Evolutionary conservation across 257 asterid genomes (phyloP), one percentile per base, ranked within the genome.

Genomic region (Capsicum chinense): DNA sequence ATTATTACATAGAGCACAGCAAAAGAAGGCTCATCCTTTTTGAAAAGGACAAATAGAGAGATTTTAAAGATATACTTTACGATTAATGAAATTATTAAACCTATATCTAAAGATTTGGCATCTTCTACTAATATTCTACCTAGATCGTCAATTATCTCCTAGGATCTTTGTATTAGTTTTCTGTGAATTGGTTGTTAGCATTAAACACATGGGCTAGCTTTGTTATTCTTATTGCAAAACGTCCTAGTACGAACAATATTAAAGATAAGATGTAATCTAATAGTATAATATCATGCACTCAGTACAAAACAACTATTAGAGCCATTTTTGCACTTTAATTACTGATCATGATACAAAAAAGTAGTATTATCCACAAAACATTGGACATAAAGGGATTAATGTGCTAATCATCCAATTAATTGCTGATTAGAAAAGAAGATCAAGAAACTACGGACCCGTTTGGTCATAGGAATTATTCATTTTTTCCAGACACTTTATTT

Each of bases 221-320:
- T 48, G 19, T 52, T 52, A 76, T 50, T 76, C 26, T 76, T 50
- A 76, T 50, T 76, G 81, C 63, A 76, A 14, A 21, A 26, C 79
- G 14, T 8, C 63, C 81, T 76, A 52, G 81, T 26, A 13, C n/a
- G 42, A 52, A 74, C 17, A 74, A 26, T 26, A 73, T 48, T 7
- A 73, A 47, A 73, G 42, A 73, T 73, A 10, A 50, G 80, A 48
- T 6, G 50, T 6, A 19, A 39, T 44, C 54, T n/a, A 3, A 12
- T 19, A 26, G 33, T 26, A 26, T 26, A 26, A 26, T 26, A 26
- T 71, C n/a, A 71, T 5, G 37, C 58, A 71, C 17, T n/a, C 35
- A 47, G 6, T 1, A 21, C 42, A 74, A 44, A 19, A 8, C 44
- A 19, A 48, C 21, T 42, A 48, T 19, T 74, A 6, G 13, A 74